A percentile compares a stretch with the other conserved stretches of the same genome.
Evolutionary conservation across 225 moss, liverwort and hornwort species (phyloP).

Genomic region (Thuidium tamariscinum): DNA sequence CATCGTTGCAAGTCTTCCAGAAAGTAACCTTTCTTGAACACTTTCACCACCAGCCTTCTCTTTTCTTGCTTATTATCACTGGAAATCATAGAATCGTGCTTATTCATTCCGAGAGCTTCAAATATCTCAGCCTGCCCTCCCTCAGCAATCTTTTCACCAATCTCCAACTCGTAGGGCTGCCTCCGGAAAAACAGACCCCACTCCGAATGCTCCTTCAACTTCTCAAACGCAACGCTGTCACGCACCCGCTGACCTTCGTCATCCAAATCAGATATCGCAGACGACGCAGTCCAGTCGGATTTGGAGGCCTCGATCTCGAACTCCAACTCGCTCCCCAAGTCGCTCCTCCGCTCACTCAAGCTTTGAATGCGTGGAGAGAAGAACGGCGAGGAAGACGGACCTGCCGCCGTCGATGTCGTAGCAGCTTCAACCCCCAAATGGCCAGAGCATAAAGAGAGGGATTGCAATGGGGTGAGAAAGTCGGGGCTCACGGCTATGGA

Average conservation of each 20-base stretch:
- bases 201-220: neutral
- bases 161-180: neutral
- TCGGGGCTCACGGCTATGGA: neutral
- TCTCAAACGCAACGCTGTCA: neutral
- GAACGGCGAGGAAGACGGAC: neutral
- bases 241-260: neutral
- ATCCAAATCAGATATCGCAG: neutral
- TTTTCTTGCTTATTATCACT: too few species aligned
- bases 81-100: too few species aligned
- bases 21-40: neutral
- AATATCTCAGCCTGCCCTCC: neutral
- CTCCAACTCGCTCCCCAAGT: neutral
- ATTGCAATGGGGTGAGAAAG: neutral
- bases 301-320: neutral
- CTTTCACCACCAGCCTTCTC: neutral
- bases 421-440: too few species aligned
- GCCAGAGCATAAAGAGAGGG: neutral
- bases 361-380: neutral
- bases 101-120: too few species aligned
- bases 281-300: neutral
- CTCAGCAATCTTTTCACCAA: neutral
- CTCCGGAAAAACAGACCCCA: neutral
- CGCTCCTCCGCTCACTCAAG: neutral
- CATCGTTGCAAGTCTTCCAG: neutral
- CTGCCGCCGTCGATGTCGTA: neutral